A percentile compares a stretch with the other conserved stretches of the same genome.
Conservation (phyloP, 2,329 filamentous ascomycete genomes). For the Aspergillus vadensis region DNA sequence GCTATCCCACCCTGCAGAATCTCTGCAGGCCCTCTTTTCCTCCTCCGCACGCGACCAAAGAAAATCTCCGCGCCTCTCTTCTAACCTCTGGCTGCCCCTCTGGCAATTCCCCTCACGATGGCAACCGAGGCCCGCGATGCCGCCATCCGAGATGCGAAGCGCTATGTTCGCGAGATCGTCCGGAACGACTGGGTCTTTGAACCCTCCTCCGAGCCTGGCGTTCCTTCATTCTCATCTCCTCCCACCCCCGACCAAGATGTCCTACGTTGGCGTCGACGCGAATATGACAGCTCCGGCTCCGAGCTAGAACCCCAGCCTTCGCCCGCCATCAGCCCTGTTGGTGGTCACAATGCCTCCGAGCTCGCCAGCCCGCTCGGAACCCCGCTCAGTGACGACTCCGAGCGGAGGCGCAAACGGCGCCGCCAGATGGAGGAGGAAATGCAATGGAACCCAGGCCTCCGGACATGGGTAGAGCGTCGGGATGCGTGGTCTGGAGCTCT, state of each 20-base stretch:
- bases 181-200: slow-evolving; percentile 48
- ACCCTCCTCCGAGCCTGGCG: slow-evolving; percentile 23
- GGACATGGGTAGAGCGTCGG: slow-evolving; percentile 74
- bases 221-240: slow-evolving; percentile 23
- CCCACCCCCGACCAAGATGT: slow-evolving; percentile 30
- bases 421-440: slow-evolving; percentile 65
- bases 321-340: slow-evolving; percentile 3
- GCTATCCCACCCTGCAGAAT: background rate
- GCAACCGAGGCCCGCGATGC: slow-evolving; percentile 39
- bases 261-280: slow-evolving; percentile 39
- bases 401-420: slow-evolving; percentile 59
- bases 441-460: slow-evolving; percentile 77
- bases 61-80: background rate
- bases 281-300: slow-evolving; percentile 41
- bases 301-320: slow-evolving; percentile 36
- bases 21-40: background rate
- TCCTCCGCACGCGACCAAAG: background rate
- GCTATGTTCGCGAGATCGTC: slow-evolving; percentile 42
- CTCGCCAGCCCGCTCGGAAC: slow-evolving; percentile 26
- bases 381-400: slow-evolving; percentile 48
- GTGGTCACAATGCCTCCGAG: slow-evolving; percentile 8
- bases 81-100: background rate
- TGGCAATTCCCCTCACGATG: slow-evolving; percentile 11
- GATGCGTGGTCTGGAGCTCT: slow-evolving; percentile 82
- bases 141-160: slow-evolving; percentile 45